phyloP scores from a whole-genome alignment of 441 rosid genomes.

The Gossypium schwendimanii region DNA sequence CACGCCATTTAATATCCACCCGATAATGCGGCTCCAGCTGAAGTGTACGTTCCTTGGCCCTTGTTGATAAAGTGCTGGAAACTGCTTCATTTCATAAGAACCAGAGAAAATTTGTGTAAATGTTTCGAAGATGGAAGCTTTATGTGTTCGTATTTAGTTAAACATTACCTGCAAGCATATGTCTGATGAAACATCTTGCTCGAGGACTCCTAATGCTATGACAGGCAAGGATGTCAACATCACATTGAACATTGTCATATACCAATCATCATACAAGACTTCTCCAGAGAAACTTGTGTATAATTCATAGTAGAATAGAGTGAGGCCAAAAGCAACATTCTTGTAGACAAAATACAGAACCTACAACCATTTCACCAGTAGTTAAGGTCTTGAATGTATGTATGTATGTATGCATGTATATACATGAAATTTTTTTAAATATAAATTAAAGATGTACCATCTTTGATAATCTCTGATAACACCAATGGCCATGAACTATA shows the following conservation, averaged over 20 bases:
- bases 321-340: constrained; percentile 68
- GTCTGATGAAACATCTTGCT: constrained; percentile 66
- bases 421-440: background rate
- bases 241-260: constrained; percentile 59
- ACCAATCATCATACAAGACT: constrained; percentile 60
- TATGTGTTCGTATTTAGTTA: background rate
- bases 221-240: constrained; percentile 67
- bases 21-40: constrained; percentile 49
- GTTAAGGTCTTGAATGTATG: background rate
- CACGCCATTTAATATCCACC: constrained; percentile 54
- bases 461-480: constrained; percentile 60
- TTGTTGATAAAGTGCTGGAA: constrained; percentile 62
- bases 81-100: constrained; percentile 33
- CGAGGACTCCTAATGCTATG: constrained; percentile 63
- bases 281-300: constrained; percentile 60
- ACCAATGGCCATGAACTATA: constrained; percentile 73
- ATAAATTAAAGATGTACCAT: constrained; percentile 35
- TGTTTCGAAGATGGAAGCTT: background rate
- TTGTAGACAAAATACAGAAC: constrained; percentile 69
- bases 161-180: constrained; percentile 57
- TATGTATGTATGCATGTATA: background rate
- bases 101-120: background rate
- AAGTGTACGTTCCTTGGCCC: constrained; percentile 55
- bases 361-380: constrained; percentile 24
- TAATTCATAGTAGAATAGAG: constrained; percentile 68